A percentile compares a stretch with the other conserved stretches of the same genome.
These are phyloP conservation scores for Metschnikowia vanudenii DNA, from an alignment of 805 yeast genomes.

Conservation along the genomic window DNA sequence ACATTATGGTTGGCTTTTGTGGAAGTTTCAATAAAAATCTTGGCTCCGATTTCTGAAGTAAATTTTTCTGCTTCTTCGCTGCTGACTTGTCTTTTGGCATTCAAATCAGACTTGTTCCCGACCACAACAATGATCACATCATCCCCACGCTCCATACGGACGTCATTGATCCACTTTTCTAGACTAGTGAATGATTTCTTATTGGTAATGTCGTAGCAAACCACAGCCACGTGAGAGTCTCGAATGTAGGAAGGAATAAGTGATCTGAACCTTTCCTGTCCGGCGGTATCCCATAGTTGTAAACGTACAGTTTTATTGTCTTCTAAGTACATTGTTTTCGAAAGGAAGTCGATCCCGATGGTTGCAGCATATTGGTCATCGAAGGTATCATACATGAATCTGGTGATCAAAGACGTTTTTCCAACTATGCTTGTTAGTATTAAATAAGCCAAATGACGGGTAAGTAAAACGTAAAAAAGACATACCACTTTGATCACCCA, in stretches of 20 bases:
- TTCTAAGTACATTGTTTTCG: conserved; percentile 76
- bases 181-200: conserved; percentile 81
- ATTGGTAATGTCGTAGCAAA: conserved; percentile 90
- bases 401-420: conserved; percentile 91
- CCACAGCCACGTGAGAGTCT: conserved; percentile 95
- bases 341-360: conserved; percentile 92
- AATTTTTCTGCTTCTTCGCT: conserved; percentile 81
- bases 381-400: conserved; percentile 97
- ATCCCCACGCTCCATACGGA: conserved; percentile 86
- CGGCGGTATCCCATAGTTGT: conserved; percentile 98
- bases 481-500: conserved; percentile 91
- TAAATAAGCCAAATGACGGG: neutral
- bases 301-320: conserved; percentile 87
- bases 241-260: conserved; percentile 93
- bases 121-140: conserved; percentile 88
- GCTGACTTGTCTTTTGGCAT: conserved; percentile 72
- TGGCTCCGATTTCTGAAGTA: conserved; percentile 69
- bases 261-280: conserved; percentile 94
- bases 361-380: conserved; percentile 97
- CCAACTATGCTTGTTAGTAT: conserved; percentile 56
- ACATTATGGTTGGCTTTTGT: conserved; percentile 95
- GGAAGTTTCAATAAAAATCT: conserved; percentile 85
- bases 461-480: conserved; percentile 2
- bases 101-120: conserved; percentile 89
- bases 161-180: conserved; percentile 92